Conservation (phyloP, 2,329 filamentous ascomycete species). For the Alternaria postmessia region DNA sequence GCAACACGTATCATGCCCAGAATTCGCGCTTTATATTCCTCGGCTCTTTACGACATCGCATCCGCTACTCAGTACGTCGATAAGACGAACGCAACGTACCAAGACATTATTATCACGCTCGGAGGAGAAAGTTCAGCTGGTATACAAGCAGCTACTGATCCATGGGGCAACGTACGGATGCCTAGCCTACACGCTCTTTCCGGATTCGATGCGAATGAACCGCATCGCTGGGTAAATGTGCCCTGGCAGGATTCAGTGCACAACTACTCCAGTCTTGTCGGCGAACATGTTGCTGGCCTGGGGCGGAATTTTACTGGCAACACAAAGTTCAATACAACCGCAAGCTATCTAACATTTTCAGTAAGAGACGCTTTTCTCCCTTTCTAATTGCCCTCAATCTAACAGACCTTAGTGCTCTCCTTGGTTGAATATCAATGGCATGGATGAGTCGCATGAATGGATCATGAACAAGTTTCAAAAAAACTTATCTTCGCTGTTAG, state of each 20-base stretch:
- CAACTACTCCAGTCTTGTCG: neutral
- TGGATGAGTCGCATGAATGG: neutral
- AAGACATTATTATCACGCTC: slow-evolving; percentile 1
- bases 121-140: slow-evolving; percentile 15
- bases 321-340: neutral
- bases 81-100: neutral
- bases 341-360: neutral
- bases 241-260: neutral
- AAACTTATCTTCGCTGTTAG: neutral
- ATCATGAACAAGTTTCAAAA: neutral
- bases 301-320: neutral
- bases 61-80: slow-evolving; percentile 17
- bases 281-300: neutral
- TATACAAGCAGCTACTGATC: neutral
- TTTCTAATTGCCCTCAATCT: neutral
- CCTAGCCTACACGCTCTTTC: neutral
- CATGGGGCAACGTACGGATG: neutral
- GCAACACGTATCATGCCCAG: neutral
- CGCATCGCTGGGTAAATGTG: neutral
- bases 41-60: slow-evolving; percentile 11
- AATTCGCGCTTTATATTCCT: slow-evolving; percentile 11
- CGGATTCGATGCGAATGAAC: neutral
- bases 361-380: neutral
- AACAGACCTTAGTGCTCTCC: neutral
- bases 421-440: neutral